Percentiles rank a stretch among this genome's conserved stretches.
These are phyloP conservation scores for Lichtheimia ramosa DNA, from an alignment of 371 early-diverging fungal species.

Conservation along the genomic window DNA sequence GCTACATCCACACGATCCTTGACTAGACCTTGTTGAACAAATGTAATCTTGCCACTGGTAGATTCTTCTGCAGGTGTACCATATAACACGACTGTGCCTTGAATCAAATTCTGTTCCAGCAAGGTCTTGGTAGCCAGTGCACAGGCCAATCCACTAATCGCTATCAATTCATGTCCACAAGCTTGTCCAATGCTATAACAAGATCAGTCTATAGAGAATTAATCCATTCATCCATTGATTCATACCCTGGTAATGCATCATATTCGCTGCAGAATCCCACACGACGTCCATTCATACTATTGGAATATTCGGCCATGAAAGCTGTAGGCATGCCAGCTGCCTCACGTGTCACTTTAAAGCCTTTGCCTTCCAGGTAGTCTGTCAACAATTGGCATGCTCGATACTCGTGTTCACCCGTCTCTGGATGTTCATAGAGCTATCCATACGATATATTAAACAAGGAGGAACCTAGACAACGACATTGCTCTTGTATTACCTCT, in stretches of 20 bases:
- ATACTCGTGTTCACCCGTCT: slow-evolving; percentile 58
- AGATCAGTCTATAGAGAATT: not conserved
- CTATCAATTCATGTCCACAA: slow-evolving; percentile 72
- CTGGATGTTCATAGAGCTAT: slow-evolving; percentile 67
- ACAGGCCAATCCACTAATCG: slow-evolving; percentile 68
- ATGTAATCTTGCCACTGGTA: slow-evolving; percentile 67
- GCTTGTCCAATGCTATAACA: slow-evolving; percentile 57
- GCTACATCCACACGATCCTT: slow-evolving; percentile 59
- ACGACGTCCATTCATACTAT: slow-evolving; percentile 35
- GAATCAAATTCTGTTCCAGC: slow-evolving; percentile 48
- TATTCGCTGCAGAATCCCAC: slow-evolving; percentile 66
- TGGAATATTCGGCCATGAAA: slow-evolving; percentile 60
- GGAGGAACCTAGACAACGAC: not conserved
- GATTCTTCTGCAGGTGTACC: slow-evolving; percentile 85
- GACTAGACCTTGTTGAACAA: slow-evolving; percentile 65
- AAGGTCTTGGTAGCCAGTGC: slow-evolving; percentile 58
- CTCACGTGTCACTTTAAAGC: slow-evolving; percentile 52
- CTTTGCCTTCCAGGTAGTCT: slow-evolving; percentile 55
- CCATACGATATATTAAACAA: not conserved
- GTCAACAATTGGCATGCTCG: slow-evolving; percentile 52
- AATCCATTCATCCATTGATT: not conserved
- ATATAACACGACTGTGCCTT: slow-evolving; percentile 66
- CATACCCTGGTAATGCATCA: slow-evolving; percentile 66
- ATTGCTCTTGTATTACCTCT: slow-evolving; percentile 31
- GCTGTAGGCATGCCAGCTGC: slow-evolving; percentile 63